A percentile compares a stretch with the other conserved stretches of the same genome.
phyloP scores from a whole-genome alignment of 768 basidiomycete species.

The Calocybe cyanea region DNA sequence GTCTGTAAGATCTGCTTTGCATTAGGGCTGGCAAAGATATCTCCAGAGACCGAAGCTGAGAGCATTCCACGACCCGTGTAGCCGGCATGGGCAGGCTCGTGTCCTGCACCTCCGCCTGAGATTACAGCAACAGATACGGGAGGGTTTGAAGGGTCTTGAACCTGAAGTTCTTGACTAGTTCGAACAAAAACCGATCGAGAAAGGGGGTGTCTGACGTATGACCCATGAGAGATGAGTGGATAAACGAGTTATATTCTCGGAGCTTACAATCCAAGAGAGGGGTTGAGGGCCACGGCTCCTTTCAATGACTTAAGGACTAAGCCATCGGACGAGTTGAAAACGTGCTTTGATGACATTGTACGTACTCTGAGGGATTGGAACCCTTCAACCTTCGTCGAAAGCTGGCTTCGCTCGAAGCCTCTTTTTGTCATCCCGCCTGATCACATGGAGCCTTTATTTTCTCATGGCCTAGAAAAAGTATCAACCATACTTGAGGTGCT shows the following conservation, averaged over 20 bases:
- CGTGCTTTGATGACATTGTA: slow-evolving; percentile 39
- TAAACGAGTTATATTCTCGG: background rate
- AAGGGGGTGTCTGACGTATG: slow-evolving; percentile 25
- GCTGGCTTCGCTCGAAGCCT: background rate
- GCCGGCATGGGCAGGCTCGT: slow-evolving; percentile 57
- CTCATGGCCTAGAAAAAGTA: too few relatives aligned
- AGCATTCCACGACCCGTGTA: slow-evolving; percentile 59
- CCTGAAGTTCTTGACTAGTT: slow-evolving; percentile 10
- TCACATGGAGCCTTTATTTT: background rate
- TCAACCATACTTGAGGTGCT: too few relatives aligned
- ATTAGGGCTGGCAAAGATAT: slow-evolving; percentile 60
- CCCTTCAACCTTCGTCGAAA: background rate
- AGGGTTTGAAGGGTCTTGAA: background rate
- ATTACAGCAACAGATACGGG: slow-evolving; percentile 33
- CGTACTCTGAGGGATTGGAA: background rate
- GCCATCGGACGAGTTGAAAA: slow-evolving; percentile 37
- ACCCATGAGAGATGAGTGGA: background rate
- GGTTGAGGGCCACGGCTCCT: slow-evolving; percentile 39
- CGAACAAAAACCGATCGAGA: slow-evolving; percentile 33
- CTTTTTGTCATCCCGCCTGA: slow-evolving; percentile 4
- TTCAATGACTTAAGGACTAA: slow-evolving; percentile 40
- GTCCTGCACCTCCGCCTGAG: slow-evolving; percentile 51
- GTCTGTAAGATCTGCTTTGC: slow-evolving; percentile 53
- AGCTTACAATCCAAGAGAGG: slow-evolving; percentile 33
- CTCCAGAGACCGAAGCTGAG: slow-evolving; percentile 52